Percentiles rank a stretch among this genome's conserved stretches.
Evolutionary conservation across 495 filamentous ascomycete species (phyloP).

Genomic region (Aspergillus coremiiformis): DNA sequence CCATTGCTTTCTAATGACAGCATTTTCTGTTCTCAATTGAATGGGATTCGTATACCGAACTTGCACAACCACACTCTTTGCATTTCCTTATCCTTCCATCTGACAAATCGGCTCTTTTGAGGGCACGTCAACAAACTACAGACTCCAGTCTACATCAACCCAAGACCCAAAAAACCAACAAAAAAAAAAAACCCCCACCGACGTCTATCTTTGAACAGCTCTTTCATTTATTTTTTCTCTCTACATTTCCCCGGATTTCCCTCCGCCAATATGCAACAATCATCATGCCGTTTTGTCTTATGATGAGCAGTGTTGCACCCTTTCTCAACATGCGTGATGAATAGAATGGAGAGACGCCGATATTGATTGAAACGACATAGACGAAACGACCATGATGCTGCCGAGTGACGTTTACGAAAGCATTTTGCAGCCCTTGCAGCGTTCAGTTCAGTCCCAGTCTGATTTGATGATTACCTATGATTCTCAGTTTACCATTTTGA

Average conservation of each 20-base stretch:
- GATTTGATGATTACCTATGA: background rate
- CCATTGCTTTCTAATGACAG: background rate
- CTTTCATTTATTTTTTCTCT: background rate
- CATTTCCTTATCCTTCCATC: slow-evolving; percentile 9
- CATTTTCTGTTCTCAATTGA: background rate
- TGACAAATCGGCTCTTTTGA: slow-evolving; percentile 5
- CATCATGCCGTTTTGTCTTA: slow-evolving; percentile 8
- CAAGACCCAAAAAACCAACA: slow-evolving; percentile 14
- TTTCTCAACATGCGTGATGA: slow-evolving; percentile 16
- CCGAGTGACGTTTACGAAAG: slow-evolving; percentile 11
- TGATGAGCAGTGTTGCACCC: slow-evolving; percentile 2
- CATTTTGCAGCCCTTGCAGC: slow-evolving; percentile 8
- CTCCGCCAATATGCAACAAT: slow-evolving; percentile 8
- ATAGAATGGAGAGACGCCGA: slow-evolving; percentile 21
- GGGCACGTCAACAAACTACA: slow-evolving; percentile 1
- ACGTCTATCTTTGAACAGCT: slow-evolving; percentile 8
- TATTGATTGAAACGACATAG: slow-evolving; percentile 25
- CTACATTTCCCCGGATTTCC: background rate
- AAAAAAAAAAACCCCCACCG: slow-evolving; percentile 16
- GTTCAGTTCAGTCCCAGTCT: slow-evolving; percentile 7
- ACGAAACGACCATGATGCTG: slow-evolving; percentile 21
- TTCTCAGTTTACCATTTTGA: slow-evolving; percentile 19
- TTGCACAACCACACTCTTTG: slow-evolving; percentile 1
- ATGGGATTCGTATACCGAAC: background rate
- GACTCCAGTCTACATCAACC: slow-evolving; percentile 1